A percentile compares a stretch with the other conserved stretches of the same genome.
Conservation (phyloP, 2,329 filamentous ascomycete genomes). For the Trichoderma afroharzianum region DNA sequence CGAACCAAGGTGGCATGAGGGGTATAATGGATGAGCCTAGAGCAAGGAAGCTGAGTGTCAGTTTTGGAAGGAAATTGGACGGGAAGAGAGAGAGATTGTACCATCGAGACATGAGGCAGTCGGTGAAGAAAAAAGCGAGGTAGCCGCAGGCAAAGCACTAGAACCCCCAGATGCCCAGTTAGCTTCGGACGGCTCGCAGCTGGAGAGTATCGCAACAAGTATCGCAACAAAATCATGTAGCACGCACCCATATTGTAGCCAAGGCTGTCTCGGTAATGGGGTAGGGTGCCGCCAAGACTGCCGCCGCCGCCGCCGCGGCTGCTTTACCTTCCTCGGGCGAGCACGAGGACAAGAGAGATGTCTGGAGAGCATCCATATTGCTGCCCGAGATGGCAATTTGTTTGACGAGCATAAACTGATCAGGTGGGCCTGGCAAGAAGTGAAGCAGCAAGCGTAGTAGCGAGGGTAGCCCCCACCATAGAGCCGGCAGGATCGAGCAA, state of each 20-base stretch:
- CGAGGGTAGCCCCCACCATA: slow-evolving; percentile 69
- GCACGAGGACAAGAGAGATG: neutral
- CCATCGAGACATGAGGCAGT: slow-evolving; percentile 82
- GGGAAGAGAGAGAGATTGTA: slow-evolving; percentile 34
- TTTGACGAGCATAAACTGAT: slow-evolving; percentile 29
- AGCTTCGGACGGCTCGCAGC: neutral
- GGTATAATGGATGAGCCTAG: slow-evolving; percentile 78
- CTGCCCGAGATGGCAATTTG: slow-evolving; percentile 12
- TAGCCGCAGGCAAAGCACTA: slow-evolving; percentile 75
- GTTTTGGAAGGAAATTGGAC: neutral
- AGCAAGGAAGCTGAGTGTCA: neutral
- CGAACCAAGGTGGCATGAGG: slow-evolving; percentile 77
- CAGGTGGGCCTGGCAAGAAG: slow-evolving; percentile 44
- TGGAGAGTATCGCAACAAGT: neutral
- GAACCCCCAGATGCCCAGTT: neutral
- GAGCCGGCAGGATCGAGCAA: slow-evolving; percentile 65
- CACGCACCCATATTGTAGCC: slow-evolving; percentile 69
- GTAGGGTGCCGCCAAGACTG: slow-evolving; percentile 27
- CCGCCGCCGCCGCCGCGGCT: neutral
- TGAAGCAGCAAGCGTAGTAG: slow-evolving; percentile 65
- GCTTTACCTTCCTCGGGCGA: neutral
- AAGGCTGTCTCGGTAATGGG: slow-evolving; percentile 64
- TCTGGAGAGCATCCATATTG: neutral
- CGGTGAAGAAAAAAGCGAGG: slow-evolving; percentile 77
- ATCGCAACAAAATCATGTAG: neutral